These are phyloP conservation scores for Cercis canadensis DNA, from an alignment of 306 rosid genomes.

Conservation along the genomic window DNA sequence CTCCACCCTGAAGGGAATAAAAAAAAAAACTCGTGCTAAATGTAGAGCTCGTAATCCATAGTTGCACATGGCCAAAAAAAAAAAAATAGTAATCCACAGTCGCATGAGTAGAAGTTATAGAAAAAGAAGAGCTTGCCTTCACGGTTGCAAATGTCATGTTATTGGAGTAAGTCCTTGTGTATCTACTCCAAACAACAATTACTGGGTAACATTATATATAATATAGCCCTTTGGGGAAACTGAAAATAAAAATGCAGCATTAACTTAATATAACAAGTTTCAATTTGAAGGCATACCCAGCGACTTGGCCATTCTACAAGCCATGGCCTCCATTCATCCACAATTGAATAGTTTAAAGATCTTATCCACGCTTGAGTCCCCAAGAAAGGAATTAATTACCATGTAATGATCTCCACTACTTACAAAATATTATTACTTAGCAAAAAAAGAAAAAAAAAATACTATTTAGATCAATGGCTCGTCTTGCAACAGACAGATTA, in stretches of 20 bases:
- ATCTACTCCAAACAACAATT: conserved; percentile 37
- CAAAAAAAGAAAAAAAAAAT: too few relatives aligned
- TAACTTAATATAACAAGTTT: background rate
- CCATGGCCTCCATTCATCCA: conserved; percentile 81
- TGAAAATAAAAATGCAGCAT: too few relatives aligned
- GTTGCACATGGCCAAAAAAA: background rate
- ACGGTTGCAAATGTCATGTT: conserved; percentile 75
- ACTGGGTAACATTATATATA: background rate
- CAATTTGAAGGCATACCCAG: conserved; percentile 51
- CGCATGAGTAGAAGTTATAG: background rate
- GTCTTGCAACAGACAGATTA: too few relatives aligned
- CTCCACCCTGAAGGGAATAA: conserved; percentile 60
- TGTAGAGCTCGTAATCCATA: too few relatives aligned
- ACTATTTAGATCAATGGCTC: too few relatives aligned
- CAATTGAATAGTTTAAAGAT: conserved; percentile 61
- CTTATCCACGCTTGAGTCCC: conserved; percentile 67
- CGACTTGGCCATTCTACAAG: conserved; percentile 53
- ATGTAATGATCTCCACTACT: conserved; percentile 68
- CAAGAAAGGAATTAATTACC: conserved; percentile 27
- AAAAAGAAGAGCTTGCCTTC: conserved; percentile 51
- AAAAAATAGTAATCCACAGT: background rate
- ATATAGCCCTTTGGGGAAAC: background rate
- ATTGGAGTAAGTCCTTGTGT: conserved; percentile 67
- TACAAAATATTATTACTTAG: background rate
- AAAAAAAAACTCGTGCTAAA: too few relatives aligned